A percentile compares a stretch with the other conserved stretches of the same genome.
Conservation (phyloP, 345 rosid species). For the Salix arbutifolia region DNA sequence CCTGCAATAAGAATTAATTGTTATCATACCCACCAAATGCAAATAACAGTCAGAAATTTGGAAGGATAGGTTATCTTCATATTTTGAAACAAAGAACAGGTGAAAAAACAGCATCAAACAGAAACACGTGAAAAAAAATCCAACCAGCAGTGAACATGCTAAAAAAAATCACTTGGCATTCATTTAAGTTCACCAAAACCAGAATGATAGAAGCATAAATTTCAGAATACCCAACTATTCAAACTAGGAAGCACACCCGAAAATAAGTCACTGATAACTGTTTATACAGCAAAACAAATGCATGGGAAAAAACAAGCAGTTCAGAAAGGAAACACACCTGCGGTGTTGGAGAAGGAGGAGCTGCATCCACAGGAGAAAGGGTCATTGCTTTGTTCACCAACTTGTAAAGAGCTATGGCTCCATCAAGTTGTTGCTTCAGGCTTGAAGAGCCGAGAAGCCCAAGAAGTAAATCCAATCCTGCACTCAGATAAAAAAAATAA, state of each 20-base stretch:
- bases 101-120: not conserved
- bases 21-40: not conserved
- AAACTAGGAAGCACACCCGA: not conserved
- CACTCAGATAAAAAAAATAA: conserved; percentile 6
- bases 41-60: not conserved
- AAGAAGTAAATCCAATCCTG: conserved; percentile 85
- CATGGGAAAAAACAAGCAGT: not conserved
- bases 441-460: conserved; percentile 79
- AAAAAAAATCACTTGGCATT: too few species aligned
- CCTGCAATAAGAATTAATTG: conserved; percentile 41
- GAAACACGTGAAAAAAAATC: not conserved
- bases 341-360: conserved; percentile 96
- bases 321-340: conserved; percentile 46
- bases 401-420: conserved; percentile 84
- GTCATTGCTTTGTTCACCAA: conserved; percentile 77
- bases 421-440: conserved; percentile 83
- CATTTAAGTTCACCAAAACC: not conserved
- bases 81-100: not conserved
- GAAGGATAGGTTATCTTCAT: not conserved
- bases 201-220: not conserved
- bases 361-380: conserved; percentile 91
- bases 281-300: not conserved
- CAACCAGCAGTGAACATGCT: not conserved
- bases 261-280: not conserved
- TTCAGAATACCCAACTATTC: not conserved